Evolutionary conservation across 768 basidiomycete species (phyloP), one percentile per base, ranked within the genome.

Genomic region (Tubosaeta sp.): DNA sequence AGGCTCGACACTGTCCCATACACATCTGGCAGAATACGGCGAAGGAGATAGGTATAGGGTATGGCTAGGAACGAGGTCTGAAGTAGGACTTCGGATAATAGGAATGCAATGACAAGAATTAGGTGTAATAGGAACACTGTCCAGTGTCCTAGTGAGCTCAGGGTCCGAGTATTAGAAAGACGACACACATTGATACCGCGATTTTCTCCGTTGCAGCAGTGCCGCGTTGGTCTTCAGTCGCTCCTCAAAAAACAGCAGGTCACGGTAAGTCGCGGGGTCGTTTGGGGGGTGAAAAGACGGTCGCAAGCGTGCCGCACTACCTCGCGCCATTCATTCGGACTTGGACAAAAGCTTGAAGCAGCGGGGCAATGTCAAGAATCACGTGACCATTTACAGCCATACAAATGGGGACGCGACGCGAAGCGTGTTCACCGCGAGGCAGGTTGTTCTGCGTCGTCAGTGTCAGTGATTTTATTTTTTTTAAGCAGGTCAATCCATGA

Each of bases 161-260:
- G 53, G 66, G 65, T 56, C 52, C 9, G 19, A 13, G n/a, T 4
- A 35, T 34, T 37, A 34, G 48, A 45, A 32, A 29, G 52, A 29
- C 25, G 57, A 77, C 82, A 59, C 65, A 92, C 91, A 65, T 72
- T 92, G 88, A 70, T 94, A 94, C 53, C 88, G 79, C 26, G 82
- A 78, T 69, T 94, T 94, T 51, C 91, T 76, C 27, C 81, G 78
- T 61, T 88, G 86, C 14, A 95, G 74, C 54, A 77, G 81, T n/a
- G 86, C 81, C 6, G 91, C 92, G 64, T 88, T 97, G 17, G 88
- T 87, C 74, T 97, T 97, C 53, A 99, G 82, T n/a, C 95, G 80
- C 66, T 97, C 95, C 72, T 99, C 95, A 54, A 98, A 97, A 42
- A 92, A 74, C 22, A 97, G 78, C 13, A 99, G 74, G 66, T 99